These are phyloP conservation scores for Chlorociboria aeruginascens DNA, from an alignment of 495 filamentous ascomycete species.

Conservation along the genomic window DNA sequence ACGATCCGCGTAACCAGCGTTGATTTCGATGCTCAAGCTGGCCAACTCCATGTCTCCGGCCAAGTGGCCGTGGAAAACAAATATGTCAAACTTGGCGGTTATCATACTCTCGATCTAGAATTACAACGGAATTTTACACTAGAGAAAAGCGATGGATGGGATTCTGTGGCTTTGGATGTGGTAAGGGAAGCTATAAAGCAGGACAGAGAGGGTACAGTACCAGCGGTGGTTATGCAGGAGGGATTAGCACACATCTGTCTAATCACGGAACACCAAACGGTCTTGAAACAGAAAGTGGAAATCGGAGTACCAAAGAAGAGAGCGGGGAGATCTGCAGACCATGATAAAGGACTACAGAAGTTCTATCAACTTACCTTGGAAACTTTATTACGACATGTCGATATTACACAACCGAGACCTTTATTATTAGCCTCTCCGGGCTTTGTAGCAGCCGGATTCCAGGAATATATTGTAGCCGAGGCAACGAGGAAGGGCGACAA, in stretches of 20 bases:
- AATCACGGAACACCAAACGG: constrained; percentile 82
- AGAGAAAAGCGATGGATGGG: constrained; percentile 75
- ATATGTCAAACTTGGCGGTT: constrained; percentile 68
- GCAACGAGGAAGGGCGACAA: constrained; percentile 60
- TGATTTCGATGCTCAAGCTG: constrained; percentile 81
- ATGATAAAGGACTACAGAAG: constrained; percentile 63
- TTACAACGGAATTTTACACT: constrained; percentile 78
- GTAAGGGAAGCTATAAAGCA: constrained; percentile 69
- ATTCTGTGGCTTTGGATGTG: constrained; percentile 70
- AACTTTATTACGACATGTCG: constrained; percentile 65
- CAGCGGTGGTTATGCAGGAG: constrained; percentile 90
- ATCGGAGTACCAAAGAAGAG: constrained; percentile 72
- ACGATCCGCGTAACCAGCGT: constrained; percentile 69
- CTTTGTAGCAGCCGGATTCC: constrained; percentile 72
- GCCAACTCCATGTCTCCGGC: constrained; percentile 75
- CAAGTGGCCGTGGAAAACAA: constrained; percentile 73
- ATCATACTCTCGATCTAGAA: constrained; percentile 87
- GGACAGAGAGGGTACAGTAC: constrained; percentile 64
- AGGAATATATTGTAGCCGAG: constrained; percentile 62
- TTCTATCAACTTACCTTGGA: constrained; percentile 74
- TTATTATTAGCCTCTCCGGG: constrained; percentile 85
- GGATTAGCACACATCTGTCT: constrained; percentile 87
- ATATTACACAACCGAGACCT: constrained; percentile 55
- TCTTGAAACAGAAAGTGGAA: constrained; percentile 81
- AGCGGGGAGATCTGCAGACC: constrained; percentile 40